These are phyloP conservation scores for Kockovaella imperatae DNA, from an alignment of 768 basidiomycete species.

Conservation along the genomic window DNA sequence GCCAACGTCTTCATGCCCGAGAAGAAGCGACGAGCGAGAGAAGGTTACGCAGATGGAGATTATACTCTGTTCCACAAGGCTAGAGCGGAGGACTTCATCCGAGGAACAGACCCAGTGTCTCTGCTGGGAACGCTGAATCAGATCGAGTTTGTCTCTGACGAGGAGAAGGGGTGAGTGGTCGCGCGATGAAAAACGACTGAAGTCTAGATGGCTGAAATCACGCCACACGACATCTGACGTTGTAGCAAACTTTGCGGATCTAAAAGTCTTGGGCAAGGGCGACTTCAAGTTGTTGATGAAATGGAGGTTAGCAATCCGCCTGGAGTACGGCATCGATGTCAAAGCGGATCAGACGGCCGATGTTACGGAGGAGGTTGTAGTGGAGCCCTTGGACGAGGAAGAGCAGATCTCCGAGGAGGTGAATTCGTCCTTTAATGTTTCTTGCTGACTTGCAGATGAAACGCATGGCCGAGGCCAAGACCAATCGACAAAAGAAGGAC, in stretches of 20 bases:
- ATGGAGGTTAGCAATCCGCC: constrained; percentile 78
- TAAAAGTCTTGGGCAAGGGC: constrained; percentile 94
- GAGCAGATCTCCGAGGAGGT: constrained; percentile 86
- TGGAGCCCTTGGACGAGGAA: constrained; percentile 68
- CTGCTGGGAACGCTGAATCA: constrained; percentile 64
- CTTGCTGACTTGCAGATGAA: constrained; percentile 56
- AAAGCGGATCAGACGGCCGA: constrained; percentile 69
- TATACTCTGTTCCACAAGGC: constrained; percentile 76
- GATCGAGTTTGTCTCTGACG: constrained; percentile 68
- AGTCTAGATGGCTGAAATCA: constrained; percentile 61
- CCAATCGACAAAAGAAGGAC: constrained; percentile 65
- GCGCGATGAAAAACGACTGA: constrained; percentile 5
- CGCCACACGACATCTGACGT: constrained; percentile 71
- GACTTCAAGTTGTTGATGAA: constrained; percentile 90
- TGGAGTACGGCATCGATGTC: constrained; percentile 82
- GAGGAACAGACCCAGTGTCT: constrained; percentile 62
- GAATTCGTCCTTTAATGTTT: constrained; percentile 13
- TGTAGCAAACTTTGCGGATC: constrained; percentile 73
- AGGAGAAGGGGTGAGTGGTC: constrained; percentile 66
- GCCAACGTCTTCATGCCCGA: constrained; percentile 91
- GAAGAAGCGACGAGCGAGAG: constrained; percentile 85
- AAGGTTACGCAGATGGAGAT: constrained; percentile 91
- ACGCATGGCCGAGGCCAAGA: constrained; percentile 67
- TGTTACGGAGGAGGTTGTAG: constrained; percentile 54
- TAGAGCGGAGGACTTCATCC: constrained; percentile 63